A percentile compares a stretch with the other conserved stretches of the same genome.
Conservation (phyloP, 2,329 filamentous ascomycete species). For the Microsporum audouinii region DNA sequence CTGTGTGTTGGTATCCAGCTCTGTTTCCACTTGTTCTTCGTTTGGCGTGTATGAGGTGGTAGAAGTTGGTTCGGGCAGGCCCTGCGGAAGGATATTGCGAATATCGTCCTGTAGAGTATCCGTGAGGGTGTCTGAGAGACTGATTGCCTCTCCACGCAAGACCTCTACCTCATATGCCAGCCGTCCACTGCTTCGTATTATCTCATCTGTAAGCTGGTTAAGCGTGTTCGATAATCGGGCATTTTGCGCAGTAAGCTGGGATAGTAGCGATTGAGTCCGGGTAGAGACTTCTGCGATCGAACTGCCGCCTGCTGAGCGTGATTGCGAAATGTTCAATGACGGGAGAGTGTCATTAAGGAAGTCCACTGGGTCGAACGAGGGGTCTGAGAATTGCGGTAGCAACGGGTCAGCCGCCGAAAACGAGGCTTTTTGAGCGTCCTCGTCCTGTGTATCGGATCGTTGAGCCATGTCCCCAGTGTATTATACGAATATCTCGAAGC, state of each 20-base stretch:
- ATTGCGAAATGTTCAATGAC: conserved; percentile 44
- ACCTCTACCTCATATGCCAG: conserved; percentile 93
- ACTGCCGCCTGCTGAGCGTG: conserved; percentile 37
- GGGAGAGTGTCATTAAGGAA: conserved; percentile 76
- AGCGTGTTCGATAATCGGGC: conserved; percentile 68
- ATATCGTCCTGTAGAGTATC: conserved; percentile 64
- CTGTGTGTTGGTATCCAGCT: neutral
- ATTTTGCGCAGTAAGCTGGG: conserved; percentile 79
- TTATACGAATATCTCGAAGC: neutral
- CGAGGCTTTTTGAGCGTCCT: neutral
- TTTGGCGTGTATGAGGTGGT: conserved; percentile 6
- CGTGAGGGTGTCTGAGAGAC: conserved; percentile 66
- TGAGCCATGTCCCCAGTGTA: neutral
- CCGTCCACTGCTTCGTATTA: conserved; percentile 74
- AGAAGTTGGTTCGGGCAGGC: conserved; percentile 17
- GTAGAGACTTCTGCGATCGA: conserved; percentile 65
- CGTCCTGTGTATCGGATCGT: neutral
- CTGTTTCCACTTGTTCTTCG: conserved; percentile 7
- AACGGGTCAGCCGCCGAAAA: conserved; percentile 57
- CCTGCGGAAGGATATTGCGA: conserved; percentile 54
- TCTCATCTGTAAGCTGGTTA: conserved; percentile 87
- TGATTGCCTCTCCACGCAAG: conserved; percentile 71
- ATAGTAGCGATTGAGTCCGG: conserved; percentile 72
- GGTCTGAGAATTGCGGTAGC: conserved; percentile 61
- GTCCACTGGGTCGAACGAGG: conserved; percentile 68